Evolutionary conservation across 306 rosid genomes (phyloP).

Genomic region (Lathyrus tuberosus): DNA sequence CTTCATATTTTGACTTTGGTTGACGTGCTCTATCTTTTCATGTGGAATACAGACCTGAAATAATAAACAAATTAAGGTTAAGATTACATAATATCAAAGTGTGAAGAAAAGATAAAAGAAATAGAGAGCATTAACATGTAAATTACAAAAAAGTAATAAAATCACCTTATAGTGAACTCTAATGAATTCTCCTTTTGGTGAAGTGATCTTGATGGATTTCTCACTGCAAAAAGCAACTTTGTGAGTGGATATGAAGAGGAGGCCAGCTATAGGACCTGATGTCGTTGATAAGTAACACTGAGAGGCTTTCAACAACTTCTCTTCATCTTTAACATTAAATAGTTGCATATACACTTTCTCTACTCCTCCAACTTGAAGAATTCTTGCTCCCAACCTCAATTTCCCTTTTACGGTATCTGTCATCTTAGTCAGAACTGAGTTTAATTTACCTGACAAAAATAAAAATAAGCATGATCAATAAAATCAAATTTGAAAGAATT

Average conservation of each 20-base stretch:
- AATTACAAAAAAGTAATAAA: no score
- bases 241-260: constrained; percentile 76
- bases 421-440: constrained; percentile 56
- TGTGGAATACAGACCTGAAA: constrained; percentile 6
- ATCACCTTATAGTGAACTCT: constrained; percentile 59
- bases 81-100: no score
- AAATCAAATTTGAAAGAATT: not conserved
- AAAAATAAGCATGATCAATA: constrained; percentile 8
- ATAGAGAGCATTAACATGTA: no score
- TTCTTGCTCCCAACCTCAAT: constrained; percentile 71
- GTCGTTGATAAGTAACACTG: constrained; percentile 82
- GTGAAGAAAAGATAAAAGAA: no score
- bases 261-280: constrained; percentile 85
- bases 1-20: constrained; percentile 27
- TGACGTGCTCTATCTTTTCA: constrained; percentile 26
- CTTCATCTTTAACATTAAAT: constrained; percentile 58
- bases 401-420: constrained; percentile 72
- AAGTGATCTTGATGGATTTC: constrained; percentile 60
- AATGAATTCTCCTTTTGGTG: constrained; percentile 50
- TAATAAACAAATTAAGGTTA: no score
- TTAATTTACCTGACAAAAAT: constrained; percentile 44
- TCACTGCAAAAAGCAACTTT: constrained; percentile 83
- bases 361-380: constrained; percentile 72
- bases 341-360: constrained; percentile 60
- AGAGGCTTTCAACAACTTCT: constrained; percentile 68